These are phyloP conservation scores for Fomes fomentarius DNA, from an alignment of 1,284 basidiomycete genomes.

Conservation along the genomic window DNA sequence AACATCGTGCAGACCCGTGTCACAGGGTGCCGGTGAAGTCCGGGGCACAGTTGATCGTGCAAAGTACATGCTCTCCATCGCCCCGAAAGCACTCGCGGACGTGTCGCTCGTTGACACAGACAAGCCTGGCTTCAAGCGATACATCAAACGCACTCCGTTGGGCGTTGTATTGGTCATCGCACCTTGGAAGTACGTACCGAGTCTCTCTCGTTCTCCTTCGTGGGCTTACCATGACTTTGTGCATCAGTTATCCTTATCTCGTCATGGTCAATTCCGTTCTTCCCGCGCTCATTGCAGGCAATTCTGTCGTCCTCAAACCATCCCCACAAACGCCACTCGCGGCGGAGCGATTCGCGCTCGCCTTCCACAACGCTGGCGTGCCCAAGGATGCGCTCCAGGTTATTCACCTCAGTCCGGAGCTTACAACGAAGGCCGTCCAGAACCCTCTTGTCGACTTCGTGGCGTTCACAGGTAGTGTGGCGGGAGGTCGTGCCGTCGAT, in stretches of 20 bases:
- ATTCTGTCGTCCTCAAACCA: slow-evolving; percentile 90
- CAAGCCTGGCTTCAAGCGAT: slow-evolving; percentile 80
- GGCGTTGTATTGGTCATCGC: slow-evolving; percentile 89
- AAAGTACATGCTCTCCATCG: slow-evolving; percentile 85
- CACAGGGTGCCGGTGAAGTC: slow-evolving; percentile 79
- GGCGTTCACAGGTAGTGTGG: slow-evolving; percentile 89
- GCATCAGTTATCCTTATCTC: slow-evolving; percentile 82
- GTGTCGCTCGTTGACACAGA: slow-evolving; percentile 76
- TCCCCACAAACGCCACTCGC: slow-evolving; percentile 93
- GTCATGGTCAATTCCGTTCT: slow-evolving; percentile 89
- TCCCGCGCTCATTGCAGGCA: slow-evolving; percentile 87
- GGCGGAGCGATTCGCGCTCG: slow-evolving; percentile 79
- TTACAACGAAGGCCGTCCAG: slow-evolving; percentile 67
- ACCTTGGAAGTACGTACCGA: slow-evolving; percentile 83
- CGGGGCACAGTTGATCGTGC: slow-evolving; percentile 83
- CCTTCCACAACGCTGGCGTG: slow-evolving; percentile 75
- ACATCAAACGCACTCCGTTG: slow-evolving; percentile 81
- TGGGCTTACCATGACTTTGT: neutral
- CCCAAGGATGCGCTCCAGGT: slow-evolving; percentile 80
- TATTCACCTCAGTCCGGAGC: slow-evolving; percentile 73
- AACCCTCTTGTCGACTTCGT: slow-evolving; percentile 80
- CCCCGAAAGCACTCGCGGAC: slow-evolving; percentile 76
- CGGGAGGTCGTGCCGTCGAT: slow-evolving; percentile 66
- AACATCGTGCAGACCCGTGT: slow-evolving; percentile 63
- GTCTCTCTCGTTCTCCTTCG: neutral